These are phyloP conservation scores for Helianthus tuberosus DNA, from an alignment of 129 eudicot species.

Conservation along the genomic window DNA sequence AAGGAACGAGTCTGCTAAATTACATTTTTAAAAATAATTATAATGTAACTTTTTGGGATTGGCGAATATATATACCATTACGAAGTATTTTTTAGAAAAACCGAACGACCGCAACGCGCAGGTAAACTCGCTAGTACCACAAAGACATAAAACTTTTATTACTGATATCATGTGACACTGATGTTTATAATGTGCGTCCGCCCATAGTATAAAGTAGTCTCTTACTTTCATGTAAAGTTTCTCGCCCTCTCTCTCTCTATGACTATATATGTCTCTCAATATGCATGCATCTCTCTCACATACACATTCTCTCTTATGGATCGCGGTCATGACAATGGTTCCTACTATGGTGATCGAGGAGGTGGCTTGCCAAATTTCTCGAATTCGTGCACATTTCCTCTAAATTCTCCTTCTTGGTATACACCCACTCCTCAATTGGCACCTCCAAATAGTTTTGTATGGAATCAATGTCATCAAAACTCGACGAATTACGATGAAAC, in stretches of 20 bases:
- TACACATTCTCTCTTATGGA: conserved; percentile 33
- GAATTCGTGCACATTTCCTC: conserved; percentile 23
- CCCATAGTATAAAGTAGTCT: not conserved
- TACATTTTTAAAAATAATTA: no score
- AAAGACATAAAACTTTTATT: not conserved
- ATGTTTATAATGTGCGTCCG: no score
- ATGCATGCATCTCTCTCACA: not conserved
- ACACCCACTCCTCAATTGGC: conserved; percentile 27
- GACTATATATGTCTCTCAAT: not conserved
- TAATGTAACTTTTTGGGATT: no score
- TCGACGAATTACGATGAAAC: conserved; percentile 12
- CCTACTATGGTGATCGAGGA: not conserved
- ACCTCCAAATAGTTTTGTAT: conserved; percentile 40
- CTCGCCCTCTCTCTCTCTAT: not conserved
- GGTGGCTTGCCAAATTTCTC: conserved; percentile 9
- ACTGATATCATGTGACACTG: not conserved
- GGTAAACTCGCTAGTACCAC: not conserved
- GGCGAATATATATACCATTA: no score
- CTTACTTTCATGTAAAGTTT: not conserved
- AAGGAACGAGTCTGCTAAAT: no score
- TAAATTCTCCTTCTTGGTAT: conserved; percentile 22
- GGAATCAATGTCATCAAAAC: conserved; percentile 25
- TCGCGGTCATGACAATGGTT: conserved; percentile 15
- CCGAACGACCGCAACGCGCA: no score
- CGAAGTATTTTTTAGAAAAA: no score